phyloP scores from a whole-genome alignment of 1,284 basidiomycete genomes.

The Sanghuangporus baumii region DNA sequence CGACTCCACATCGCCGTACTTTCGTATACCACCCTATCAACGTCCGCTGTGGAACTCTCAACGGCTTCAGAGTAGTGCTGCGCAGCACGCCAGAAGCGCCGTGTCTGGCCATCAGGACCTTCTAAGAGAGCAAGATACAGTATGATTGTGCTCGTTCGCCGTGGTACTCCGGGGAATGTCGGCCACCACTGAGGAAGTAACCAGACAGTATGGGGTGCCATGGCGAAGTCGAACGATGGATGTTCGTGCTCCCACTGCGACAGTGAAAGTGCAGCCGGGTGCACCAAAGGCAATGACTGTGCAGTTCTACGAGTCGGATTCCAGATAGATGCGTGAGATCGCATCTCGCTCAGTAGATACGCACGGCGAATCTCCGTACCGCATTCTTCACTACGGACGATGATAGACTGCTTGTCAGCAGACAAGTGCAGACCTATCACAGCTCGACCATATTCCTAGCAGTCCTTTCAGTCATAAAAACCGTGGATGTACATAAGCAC shows the following conservation, averaged over 20 bases:
- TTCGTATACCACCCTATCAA: background rate
- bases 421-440: conserved; percentile 15
- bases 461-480: background rate
- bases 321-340: conserved; percentile 4
- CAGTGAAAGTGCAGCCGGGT: background rate
- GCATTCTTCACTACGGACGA: conserved; percentile 12
- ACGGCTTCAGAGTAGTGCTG: conserved; percentile 15
- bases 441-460: conserved; percentile 17
- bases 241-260: conserved; percentile 15
- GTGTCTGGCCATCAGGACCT: background rate
- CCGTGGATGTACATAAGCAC: background rate
- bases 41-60: background rate
- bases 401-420: conserved; percentile 7
- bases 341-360: conserved; percentile 9
- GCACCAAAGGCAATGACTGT: background rate
- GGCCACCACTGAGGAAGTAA: conserved; percentile 19
- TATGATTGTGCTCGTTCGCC: conserved; percentile 11
- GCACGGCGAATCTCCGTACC: conserved; percentile 10
- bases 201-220: conserved; percentile 16
- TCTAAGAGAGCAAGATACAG: conserved; percentile 1
- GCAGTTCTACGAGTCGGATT: background rate
- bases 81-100: conserved; percentile 9
- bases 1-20: background rate
- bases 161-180: conserved; percentile 15
- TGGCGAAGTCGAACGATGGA: background rate